Evolutionary conservation across 371 early-diverging fungal genomes (phyloP).

Genomic region (Circinella minor): DNA sequence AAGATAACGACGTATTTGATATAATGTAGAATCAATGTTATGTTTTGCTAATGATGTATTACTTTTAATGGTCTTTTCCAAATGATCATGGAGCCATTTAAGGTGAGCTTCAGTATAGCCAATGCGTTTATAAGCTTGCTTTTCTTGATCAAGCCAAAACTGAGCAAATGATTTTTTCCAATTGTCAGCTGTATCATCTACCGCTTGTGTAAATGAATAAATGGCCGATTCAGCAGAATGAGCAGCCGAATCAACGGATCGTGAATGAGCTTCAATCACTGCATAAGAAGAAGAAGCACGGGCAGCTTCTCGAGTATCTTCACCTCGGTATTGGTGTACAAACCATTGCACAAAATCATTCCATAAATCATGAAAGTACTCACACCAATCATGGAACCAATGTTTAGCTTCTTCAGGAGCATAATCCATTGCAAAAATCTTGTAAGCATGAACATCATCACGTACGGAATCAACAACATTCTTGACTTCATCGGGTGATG

Average conservation of each 20-base stretch:
- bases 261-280: constrained; percentile 13
- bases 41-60: constrained; percentile 33
- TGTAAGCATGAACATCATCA: constrained; percentile 43
- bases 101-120: constrained; percentile 53
- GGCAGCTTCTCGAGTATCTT: not conserved
- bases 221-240: constrained; percentile 26
- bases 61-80: constrained; percentile 34
- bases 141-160: constrained; percentile 42
- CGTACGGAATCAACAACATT: constrained; percentile 28
- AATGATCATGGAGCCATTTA: constrained; percentile 43
- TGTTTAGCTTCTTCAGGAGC: constrained; percentile 28
- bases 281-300: constrained; percentile 17
- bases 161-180: constrained; percentile 36
- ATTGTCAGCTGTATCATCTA: constrained; percentile 18
- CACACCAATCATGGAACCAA: constrained; percentile 14
- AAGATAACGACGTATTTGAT: constrained; percentile 37
- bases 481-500: constrained; percentile 24
- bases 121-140: constrained; percentile 36
- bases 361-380: not conserved
- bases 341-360: not conserved
- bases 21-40: constrained; percentile 31
- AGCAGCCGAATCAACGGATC: constrained; percentile 21
- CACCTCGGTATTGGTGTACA: constrained; percentile 3
- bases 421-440: constrained; percentile 50
- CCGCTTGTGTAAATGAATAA: constrained; percentile 32